A percentile compares a stretch with the other conserved stretches of the same genome.
Conservation (phyloP, 208 protist species). For the Leishmania tropica region DNA sequence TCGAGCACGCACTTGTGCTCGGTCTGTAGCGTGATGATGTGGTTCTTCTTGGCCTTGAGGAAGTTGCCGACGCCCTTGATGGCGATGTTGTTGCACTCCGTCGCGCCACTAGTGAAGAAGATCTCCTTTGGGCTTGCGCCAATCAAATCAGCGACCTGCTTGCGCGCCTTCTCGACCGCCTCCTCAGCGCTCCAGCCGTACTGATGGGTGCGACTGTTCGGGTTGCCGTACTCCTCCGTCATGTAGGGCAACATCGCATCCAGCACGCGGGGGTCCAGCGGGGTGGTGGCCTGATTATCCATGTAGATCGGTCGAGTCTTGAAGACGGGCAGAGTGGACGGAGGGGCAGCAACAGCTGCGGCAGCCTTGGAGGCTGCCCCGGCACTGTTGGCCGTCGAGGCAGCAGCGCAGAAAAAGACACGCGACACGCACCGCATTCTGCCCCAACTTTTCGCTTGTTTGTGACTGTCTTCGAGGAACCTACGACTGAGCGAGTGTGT, state of each 20-base stretch:
- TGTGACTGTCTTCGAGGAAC: neutral
- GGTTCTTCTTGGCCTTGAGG: conserved; percentile 97
- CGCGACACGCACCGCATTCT: conserved; percentile 54
- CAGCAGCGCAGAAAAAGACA: conserved; percentile 26
- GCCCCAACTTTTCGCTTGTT: neutral
- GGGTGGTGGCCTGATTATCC: conserved; percentile 96
- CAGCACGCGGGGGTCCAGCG: conserved; percentile 98
- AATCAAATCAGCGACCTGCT: conserved; percentile 93
- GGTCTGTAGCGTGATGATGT: conserved; percentile 98
- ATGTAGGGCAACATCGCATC: conserved; percentile 99
- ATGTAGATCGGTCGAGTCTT: conserved; percentile 92
- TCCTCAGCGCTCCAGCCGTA: conserved; percentile 97
- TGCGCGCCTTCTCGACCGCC: conserved; percentile 95
- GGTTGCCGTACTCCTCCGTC: conserved; percentile 98
- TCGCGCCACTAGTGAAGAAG: conserved; percentile 99
- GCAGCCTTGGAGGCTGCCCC: conserved; percentile 10
- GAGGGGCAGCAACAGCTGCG: conserved; percentile 7
- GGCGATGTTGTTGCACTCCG: conserved; percentile 99
- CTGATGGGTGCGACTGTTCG: conserved; percentile 97
- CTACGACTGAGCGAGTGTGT: neutral
- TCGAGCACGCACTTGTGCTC: conserved; percentile 99
- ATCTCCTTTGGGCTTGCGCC: conserved; percentile 97
- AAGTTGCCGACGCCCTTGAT: conserved; percentile 99
- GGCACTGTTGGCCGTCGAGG: neutral
- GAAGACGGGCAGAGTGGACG: neutral